Conservation (phyloP, 352 stramenopile species). For the Pythium diclinum region DNA sequence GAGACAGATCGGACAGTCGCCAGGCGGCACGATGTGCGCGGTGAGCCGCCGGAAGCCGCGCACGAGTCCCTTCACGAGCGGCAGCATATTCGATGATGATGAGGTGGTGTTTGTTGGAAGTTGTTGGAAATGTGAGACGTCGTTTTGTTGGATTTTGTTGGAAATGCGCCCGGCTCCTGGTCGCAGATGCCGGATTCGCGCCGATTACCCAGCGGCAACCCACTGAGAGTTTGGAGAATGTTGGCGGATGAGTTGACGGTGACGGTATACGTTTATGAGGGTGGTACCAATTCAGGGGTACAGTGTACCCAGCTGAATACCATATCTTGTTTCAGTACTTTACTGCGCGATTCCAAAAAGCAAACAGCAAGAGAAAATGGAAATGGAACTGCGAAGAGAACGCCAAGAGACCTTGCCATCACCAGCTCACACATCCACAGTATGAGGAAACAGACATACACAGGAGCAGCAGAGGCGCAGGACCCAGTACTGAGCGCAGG, state of each 20-base stretch:
- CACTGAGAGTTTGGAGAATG: not conserved
- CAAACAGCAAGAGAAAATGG: too few relatives aligned
- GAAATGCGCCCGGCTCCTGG: not conserved
- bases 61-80: slow-evolving; percentile 44
- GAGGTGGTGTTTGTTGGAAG: not conserved
- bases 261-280: too few relatives aligned
- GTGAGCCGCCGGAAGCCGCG: slow-evolving; percentile 49
- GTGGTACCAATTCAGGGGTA: too few relatives aligned
- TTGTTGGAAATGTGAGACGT: not conserved
- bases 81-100: slow-evolving; percentile 8
- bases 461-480: too few relatives aligned
- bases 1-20: slow-evolving; percentile 57
- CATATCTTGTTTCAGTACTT: too few relatives aligned
- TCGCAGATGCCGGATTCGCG: not conserved
- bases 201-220: not conserved
- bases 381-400: too few relatives aligned
- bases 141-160: not conserved
- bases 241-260: not conserved
- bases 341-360: too few relatives aligned
- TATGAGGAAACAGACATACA: too few relatives aligned
- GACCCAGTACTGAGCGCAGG: too few relatives aligned
- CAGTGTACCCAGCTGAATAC: too few relatives aligned
- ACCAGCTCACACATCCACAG: too few relatives aligned
- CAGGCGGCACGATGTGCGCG: slow-evolving; percentile 39
- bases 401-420: too few relatives aligned